Base-by-base conservation (phyloP, 2,329 filamentous ascomycete genomes). In the Knoxdaviesia capensis region DNA sequence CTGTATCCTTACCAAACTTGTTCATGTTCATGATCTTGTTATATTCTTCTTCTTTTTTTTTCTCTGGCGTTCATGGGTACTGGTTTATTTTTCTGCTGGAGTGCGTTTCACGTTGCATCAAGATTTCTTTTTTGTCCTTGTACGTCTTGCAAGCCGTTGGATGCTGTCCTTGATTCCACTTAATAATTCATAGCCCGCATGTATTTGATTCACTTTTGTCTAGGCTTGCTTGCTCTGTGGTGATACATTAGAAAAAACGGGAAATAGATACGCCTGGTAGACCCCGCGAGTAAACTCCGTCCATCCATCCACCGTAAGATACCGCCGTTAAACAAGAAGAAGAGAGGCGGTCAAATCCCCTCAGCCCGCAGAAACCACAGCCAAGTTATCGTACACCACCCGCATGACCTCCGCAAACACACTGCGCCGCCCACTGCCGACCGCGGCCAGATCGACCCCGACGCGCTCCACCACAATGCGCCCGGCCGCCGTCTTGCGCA, bases 371-470 rank as follows among this genome's bases (percentile, higher is more conserved):
- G 80, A 80, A 49, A 98, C 87, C 45, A 96, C 84, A 33, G 90
- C 90, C 55, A 98, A 60, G 6, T 85, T 87, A 50, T 93, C 84
- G 56, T 98, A 98, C 48, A 98, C 92, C 59, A 83, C 86, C 59
- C 68, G 77, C 62, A 84, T 84, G 7, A 96, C 88, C 41, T 82
- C 82, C 53, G 85, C 83, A 54, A 94, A 92, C 34, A 81, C 86
- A 44, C 74, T 74, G 11, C 54, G 49, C n/a, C 54, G 54, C 6
- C 49, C 50, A 1, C 40, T 42, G 9, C 8, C 28, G 1, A 34
- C 31, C 3, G 40, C 35, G 28, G 34, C 33, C 7, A 40, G n/a
- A 50, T 52, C 29, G 56, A 57, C 48, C 1, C 75, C 80, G 5
- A 80, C 74, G 45, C 79, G 80, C 61, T 94, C 88, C 11, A 94